Conservation (phyloP, 2,329 filamentous ascomycete genomes). For the Trichoderma hamatum region DNA sequence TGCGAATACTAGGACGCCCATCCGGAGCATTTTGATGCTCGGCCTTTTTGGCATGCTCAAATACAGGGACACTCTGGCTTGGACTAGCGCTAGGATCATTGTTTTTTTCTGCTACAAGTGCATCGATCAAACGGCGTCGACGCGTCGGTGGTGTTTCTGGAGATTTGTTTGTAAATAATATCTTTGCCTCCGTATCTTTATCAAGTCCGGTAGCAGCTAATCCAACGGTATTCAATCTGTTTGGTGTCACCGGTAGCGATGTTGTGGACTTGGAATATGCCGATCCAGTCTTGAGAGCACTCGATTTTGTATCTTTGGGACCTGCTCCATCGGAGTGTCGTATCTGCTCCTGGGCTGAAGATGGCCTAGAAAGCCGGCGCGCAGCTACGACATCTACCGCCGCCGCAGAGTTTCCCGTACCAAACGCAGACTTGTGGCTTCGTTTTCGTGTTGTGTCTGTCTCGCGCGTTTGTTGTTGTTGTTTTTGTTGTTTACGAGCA, state of each 20-base stretch:
- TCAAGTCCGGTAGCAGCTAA: background rate
- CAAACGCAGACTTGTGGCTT: slow-evolving; percentile 17
- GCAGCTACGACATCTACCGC: background rate
- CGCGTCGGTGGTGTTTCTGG: slow-evolving; percentile 12
- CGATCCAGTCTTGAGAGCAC: background rate
- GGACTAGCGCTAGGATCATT: background rate
- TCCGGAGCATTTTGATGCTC: slow-evolving; percentile 16
- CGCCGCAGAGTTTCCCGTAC: background rate
- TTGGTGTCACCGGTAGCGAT: background rate
- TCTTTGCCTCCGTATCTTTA: background rate
- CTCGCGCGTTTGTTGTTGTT: background rate
- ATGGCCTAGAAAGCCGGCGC: background rate
- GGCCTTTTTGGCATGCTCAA: background rate
- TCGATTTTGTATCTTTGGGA: background rate
- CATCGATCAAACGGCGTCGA: slow-evolving; percentile 27
- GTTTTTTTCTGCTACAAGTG: slow-evolving; percentile 17
- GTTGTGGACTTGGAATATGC: background rate
- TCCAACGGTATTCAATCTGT: background rate
- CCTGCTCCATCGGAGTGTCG: background rate
- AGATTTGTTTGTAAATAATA: background rate
- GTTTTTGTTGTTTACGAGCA: background rate
- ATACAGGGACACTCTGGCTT: background rate
- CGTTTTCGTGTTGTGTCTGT: slow-evolving; percentile 2
- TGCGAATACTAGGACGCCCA: slow-evolving; percentile 23
- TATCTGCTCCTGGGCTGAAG: background rate